These are phyloP conservation scores for Fusarium udum DNA, from an alignment of 2,329 filamentous ascomycete species.

Conservation along the genomic window DNA sequence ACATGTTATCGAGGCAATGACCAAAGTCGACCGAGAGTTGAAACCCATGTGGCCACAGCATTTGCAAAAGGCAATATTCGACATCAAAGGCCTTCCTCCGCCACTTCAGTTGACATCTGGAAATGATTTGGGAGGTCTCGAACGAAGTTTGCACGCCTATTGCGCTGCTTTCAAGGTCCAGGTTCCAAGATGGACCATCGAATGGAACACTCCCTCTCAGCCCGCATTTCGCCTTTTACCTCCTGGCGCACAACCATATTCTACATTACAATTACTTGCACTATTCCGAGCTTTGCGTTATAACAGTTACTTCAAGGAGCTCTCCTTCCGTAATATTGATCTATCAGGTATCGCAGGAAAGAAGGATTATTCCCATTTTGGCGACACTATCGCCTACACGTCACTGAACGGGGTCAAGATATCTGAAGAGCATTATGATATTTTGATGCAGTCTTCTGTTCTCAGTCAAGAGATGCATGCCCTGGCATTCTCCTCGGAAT, in stretches of 20 bases:
- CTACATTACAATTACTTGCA: conserved; percentile 63
- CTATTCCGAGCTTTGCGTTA: conserved; percentile 66
- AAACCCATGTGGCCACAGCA: conserved; percentile 68
- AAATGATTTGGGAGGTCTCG: conserved; percentile 64
- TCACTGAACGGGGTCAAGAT: conserved; percentile 63
- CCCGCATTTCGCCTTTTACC: conserved; percentile 65
- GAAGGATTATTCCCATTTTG: conserved; percentile 56
- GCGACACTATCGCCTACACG: conserved; percentile 60
- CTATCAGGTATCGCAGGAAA: conserved; percentile 52
- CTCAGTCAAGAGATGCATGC: conserved; percentile 67
- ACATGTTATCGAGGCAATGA: conserved; percentile 63
- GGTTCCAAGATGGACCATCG: conserved; percentile 62
- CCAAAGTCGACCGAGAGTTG: conserved; percentile 63
- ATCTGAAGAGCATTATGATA: conserved; percentile 58
- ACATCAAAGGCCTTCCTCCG: conserved; percentile 61
- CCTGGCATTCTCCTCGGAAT: conserved; percentile 64
- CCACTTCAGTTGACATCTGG: conserved; percentile 64
- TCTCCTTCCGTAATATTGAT: conserved; percentile 65
- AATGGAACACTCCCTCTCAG: conserved; percentile 53
- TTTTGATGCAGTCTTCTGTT: conserved; percentile 59
- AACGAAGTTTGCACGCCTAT: conserved; percentile 64
- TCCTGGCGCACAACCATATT: conserved; percentile 53
- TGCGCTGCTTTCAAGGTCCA: conserved; percentile 61
- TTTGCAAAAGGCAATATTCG: conserved; percentile 63
- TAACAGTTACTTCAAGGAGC: conserved; percentile 67